Evolutionary conservation across 805 yeast species (phyloP), one percentile per base, ranked within the genome.

Genomic region (Lipomyces chichibuensis): DNA sequence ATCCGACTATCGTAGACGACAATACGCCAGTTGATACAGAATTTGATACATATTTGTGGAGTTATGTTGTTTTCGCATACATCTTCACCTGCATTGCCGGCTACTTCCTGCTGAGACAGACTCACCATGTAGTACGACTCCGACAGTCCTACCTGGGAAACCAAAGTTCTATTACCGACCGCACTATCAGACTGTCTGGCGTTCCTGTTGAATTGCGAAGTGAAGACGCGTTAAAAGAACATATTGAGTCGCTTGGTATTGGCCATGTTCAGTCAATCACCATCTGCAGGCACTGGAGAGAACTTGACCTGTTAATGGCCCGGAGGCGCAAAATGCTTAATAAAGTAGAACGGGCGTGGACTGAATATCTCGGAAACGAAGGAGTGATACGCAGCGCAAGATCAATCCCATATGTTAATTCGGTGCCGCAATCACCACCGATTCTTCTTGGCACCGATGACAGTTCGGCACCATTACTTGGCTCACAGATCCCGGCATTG

Each of bases 151-250:
- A 90, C 74, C 80, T 94, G 70, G 98, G 98, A 0, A 85, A 84
- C 69, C 98, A 93, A 76, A 89, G 89, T 75, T 88, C 97, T 9
- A 84, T 94, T 66, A 91, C 98, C 0, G 98, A 94, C 80, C 83
- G 97, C 75, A 95, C 98, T 0, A 88, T 95, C 53, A 62, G 80
- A 79, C 77, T 94, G 14, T 87, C 94, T 49, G 98, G 98, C 0
- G 91, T 94, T 3, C 98, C 98, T 0, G 88, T 90, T 0, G 87
- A 88, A 57, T 79, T 93, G 54, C 82, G 98, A 61, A 88, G 86
- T 65, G 92, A 87, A 71, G 82, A 83, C n/a, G 86, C 85, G 14
- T 78, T 94, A 71, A 87, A 85, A 65, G 83, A 86, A 49, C 95
- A 91, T 74, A 87, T 94, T 32, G 95, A 92, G 73, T 83, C 84